phyloP scores from a whole-genome alignment of 2,329 filamentous ascomycete genomes.

The Zalaria sp. region DNA sequence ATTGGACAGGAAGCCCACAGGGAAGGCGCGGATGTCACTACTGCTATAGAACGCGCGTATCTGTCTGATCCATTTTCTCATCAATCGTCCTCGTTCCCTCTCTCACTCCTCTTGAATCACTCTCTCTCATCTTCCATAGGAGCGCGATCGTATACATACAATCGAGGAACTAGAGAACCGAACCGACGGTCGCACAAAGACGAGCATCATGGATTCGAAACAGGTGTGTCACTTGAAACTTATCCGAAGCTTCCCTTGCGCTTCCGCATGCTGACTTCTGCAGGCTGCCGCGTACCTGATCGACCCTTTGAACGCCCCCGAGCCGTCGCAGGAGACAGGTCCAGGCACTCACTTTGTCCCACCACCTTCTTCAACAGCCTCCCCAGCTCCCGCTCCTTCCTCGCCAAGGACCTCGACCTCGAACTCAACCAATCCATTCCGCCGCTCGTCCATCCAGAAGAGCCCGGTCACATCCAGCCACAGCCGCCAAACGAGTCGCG shows the following conservation, averaged over 20 bases:
- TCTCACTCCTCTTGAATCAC: too few relatives aligned
- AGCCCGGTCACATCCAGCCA: constrained; percentile 14
- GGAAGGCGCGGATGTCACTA: too few relatives aligned
- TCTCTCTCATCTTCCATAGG: too few relatives aligned
- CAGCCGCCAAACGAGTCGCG: constrained; percentile 10
- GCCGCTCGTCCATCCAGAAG: constrained; percentile 9
- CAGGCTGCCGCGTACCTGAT: constrained; percentile 55
- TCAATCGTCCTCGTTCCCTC: too few relatives aligned
- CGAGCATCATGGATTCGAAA: constrained; percentile 7
- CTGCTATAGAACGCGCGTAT: too few relatives aligned
- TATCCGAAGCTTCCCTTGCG: not conserved
- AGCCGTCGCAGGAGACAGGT: constrained; percentile 54
- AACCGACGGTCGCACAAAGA: too few relatives aligned
- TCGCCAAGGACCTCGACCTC: constrained; percentile 18
- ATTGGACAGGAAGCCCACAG: too few relatives aligned
- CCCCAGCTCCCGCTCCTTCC: constrained; percentile 15
- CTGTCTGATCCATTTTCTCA: too few relatives aligned
- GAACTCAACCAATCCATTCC: constrained; percentile 30
- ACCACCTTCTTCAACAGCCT: constrained; percentile 13
- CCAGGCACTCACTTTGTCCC: constrained; percentile 41
- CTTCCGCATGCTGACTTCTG: constrained; percentile 8
- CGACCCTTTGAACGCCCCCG: constrained; percentile 53
- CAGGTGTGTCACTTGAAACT: constrained; percentile 6
- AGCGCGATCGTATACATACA: too few relatives aligned
- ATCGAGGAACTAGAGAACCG: too few relatives aligned